Base-by-base conservation (phyloP, 352 stramenopile genomes). In the Lagenidium sp. region DNA sequence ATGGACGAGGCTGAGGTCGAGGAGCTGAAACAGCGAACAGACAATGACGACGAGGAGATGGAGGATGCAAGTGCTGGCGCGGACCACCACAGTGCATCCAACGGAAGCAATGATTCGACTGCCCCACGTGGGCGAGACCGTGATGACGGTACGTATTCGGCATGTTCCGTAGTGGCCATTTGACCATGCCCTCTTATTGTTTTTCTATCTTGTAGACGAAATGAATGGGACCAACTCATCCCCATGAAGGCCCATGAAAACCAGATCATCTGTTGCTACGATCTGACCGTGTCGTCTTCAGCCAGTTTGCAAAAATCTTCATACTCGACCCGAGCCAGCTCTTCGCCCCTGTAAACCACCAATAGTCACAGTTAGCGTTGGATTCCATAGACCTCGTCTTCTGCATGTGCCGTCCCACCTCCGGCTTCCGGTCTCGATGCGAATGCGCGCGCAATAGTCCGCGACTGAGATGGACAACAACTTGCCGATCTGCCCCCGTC, bases 251-350 rank as follows among this genome's bases (percentile, higher is more conserved):
- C n/a, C n/a, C n/a, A 34, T 15, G 28, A 8, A 15, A 13, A 34
- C 28, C 28, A 15, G 15, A 15, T 13, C 28, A 15, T 42, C 29
- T 37, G 22, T 36, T 44, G 24, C 19, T 39, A 20, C 13, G 20
- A 22, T 51, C 35, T 53, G 36, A 39, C 35, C 30, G 37, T 60
- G 1, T 47, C 46, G 5, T 77, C 60, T 1, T 85, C 71, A 4
- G 54, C 68, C 0, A 89, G 44, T 46, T 72, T 73, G 50, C 82
- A 85, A 49, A 92, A 80, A 50, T 90, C 79, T 65, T 94, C 79
- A 39, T 92, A 90, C 53, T 91, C 82, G 29, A 94, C 72, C 23
- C 59, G 54, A 34, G 87, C 58, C 34, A 94, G 41, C 5, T 68
- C 61, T 3, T 89, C 62, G 2, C 79, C 82, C 49, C 73, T 85